These are phyloP conservation scores for Trichoderma simmonsii DNA, from an alignment of 2,329 filamentous ascomycete species.

Conservation along the genomic window DNA sequence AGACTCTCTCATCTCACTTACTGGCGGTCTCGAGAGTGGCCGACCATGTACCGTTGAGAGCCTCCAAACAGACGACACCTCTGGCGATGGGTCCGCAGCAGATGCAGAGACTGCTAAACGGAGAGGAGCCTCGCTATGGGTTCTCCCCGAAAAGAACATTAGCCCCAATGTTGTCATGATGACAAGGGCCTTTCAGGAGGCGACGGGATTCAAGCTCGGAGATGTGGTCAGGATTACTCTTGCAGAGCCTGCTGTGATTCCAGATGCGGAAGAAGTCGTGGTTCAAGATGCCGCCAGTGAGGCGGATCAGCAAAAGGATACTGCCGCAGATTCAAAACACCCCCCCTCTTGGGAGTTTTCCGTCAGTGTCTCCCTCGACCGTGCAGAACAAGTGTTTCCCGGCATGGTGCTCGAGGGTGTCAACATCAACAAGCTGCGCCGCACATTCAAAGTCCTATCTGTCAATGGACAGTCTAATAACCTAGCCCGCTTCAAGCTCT, in stretches of 20 bases:
- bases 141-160: conserved; percentile 56
- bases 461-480: conserved; percentile 52
- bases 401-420: conserved; percentile 69
- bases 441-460: conserved; percentile 51
- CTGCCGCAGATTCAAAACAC: conserved; percentile 25
- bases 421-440: conserved; percentile 30
- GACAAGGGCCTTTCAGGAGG: conserved; percentile 69
- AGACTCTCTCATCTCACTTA: conserved; percentile 45
- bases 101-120: conserved; percentile 17
- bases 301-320: conserved; percentile 29
- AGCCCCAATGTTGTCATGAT: conserved; percentile 67
- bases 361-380: conserved; percentile 39
- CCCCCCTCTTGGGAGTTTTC: conserved; percentile 36
- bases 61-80: conserved; percentile 23
- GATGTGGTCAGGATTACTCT: conserved; percentile 63
- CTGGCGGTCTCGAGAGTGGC: conserved; percentile 42
- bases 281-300: conserved; percentile 53
- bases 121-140: conserved; percentile 50
- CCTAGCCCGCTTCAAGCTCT: conserved; percentile 43
- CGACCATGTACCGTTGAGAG: conserved; percentile 42
- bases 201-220: conserved; percentile 68
- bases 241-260: conserved; percentile 42
- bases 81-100: conserved; percentile 13
- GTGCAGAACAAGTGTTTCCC: conserved; percentile 65
- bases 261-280: conserved; percentile 55